A percentile compares a stretch with the other conserved stretches of the same genome.
These are phyloP conservation scores for Hygrocybe punicea DNA, from an alignment of 768 basidiomycete species.

Conservation along the genomic window DNA sequence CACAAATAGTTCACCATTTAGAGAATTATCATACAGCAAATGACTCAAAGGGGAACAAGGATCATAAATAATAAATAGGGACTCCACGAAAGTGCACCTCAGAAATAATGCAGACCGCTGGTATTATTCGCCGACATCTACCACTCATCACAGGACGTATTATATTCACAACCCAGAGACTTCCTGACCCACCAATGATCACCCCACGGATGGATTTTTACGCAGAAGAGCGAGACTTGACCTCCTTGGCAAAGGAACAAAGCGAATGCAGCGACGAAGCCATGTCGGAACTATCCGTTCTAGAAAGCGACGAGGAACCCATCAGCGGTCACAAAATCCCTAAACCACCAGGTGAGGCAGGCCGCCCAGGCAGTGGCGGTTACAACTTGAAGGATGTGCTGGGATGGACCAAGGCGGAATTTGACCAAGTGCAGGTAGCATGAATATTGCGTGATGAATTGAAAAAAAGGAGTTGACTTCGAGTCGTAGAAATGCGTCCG, in stretches of 20 bases:
- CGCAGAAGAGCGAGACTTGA: background rate
- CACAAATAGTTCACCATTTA: no score
- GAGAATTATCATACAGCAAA: no score
- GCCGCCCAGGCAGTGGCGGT: slow-evolving; percentile 16
- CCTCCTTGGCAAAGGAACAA: background rate
- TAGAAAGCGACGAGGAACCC: background rate
- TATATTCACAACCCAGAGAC: background rate
- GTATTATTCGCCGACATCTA: background rate
- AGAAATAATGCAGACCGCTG: background rate
- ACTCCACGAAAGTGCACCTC: background rate
- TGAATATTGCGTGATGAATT: background rate
- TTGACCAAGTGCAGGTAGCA: slow-evolving; percentile 14
- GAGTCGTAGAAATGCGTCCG: background rate
- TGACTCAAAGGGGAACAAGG: background rate
- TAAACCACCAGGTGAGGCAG: slow-evolving; percentile 21
- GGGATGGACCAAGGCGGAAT: slow-evolving; percentile 13
- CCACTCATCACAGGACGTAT: slow-evolving; percentile 1
- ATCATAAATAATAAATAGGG: background rate
- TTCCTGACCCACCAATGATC: background rate
- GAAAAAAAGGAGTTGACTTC: background rate
- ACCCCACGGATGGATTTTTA: background rate
- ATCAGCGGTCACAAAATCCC: slow-evolving; percentile 1
- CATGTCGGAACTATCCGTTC: background rate
- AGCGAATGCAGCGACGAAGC: background rate
- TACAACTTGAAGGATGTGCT: slow-evolving; percentile 19